Evolutionary conservation across 495 filamentous ascomycete species (phyloP).

Genomic region (Aspergillus baeticus): DNA sequence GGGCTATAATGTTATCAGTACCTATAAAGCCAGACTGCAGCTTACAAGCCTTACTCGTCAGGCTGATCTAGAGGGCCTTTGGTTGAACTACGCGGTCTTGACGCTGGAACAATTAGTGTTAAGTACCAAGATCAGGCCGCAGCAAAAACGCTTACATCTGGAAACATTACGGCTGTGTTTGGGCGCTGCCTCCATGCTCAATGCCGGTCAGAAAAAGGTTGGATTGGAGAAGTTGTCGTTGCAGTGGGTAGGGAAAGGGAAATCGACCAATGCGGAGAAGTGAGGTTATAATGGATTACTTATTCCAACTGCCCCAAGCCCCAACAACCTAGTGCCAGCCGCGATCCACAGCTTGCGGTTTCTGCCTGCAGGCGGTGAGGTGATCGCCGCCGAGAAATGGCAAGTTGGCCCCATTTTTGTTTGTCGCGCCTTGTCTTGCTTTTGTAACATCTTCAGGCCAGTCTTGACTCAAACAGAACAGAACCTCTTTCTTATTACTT

Average conservation of each 20-base stretch:
- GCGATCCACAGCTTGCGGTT: slow-evolving; percentile 2
- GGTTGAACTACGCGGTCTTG: slow-evolving; percentile 50
- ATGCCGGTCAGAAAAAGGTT: too few relatives aligned
- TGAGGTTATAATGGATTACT: not conserved
- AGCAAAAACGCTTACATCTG: slow-evolving; percentile 32
- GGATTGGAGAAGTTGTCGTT: too few relatives aligned
- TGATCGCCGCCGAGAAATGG: slow-evolving; percentile 20
- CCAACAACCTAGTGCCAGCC: not conserved
- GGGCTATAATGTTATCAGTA: slow-evolving; percentile 28
- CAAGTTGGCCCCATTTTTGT: slow-evolving; percentile 24
- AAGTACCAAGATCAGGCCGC: slow-evolving; percentile 1
- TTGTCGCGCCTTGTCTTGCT: slow-evolving; percentile 12
- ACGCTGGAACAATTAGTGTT: slow-evolving; percentile 29
- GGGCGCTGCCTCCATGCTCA: slow-evolving; percentile 27
- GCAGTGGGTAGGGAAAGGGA: not conserved
- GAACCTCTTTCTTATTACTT: slow-evolving; percentile 1
- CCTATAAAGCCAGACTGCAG: not conserved
- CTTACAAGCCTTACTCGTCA: slow-evolving; percentile 42
- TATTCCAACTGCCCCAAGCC: not conserved
- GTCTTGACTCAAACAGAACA: not conserved
- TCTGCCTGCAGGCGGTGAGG: slow-evolving; percentile 27
- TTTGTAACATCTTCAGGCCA: slow-evolving; percentile 12
- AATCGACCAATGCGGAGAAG: not conserved
- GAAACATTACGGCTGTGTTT: slow-evolving; percentile 39
- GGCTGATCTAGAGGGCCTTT: slow-evolving; percentile 50